Conservation (phyloP, 805 yeast species). For the Starmerella roubikii region DNA sequence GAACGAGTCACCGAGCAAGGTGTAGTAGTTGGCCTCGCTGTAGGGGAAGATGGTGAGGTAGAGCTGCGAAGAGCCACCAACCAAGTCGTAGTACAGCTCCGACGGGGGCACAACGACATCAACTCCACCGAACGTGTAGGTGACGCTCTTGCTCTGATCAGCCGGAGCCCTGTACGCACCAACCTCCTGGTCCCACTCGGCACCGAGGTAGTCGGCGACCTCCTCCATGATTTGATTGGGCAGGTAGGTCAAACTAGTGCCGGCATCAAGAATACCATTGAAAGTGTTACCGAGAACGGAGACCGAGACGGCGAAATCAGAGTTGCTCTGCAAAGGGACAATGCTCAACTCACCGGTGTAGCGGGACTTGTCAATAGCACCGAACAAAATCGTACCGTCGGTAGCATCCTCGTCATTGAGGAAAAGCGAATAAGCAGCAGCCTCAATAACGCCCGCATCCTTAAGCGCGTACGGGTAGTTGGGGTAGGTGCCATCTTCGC, state of each 20-base stretch:
- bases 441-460: slow-evolving; percentile 30
- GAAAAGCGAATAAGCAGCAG: slow-evolving; percentile 35
- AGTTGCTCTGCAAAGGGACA: slow-evolving; percentile 9
- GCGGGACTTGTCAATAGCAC: slow-evolving; percentile 55
- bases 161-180: neutral
- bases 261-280: slow-evolving; percentile 34
- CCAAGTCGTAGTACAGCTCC: slow-evolving; percentile 14
- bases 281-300: slow-evolving; percentile 5
- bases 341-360: slow-evolving; percentile 35
- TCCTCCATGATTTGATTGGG: slow-evolving; percentile 22
- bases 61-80: neutral
- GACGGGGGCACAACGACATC: slow-evolving; percentile 18
- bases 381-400: slow-evolving; percentile 31
- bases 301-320: slow-evolving; percentile 12
- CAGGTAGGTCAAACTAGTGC: slow-evolving; percentile 37
- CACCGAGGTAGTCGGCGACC: slow-evolving; percentile 11
- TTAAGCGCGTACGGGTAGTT: slow-evolving; percentile 28
- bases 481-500: slow-evolving; percentile 12
- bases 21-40: slow-evolving; percentile 19
- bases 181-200: slow-evolving; percentile 3
- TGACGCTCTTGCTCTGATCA: neutral
- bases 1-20: slow-evolving; percentile 44
- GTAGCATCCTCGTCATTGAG: slow-evolving; percentile 22
- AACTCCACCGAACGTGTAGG: slow-evolving; percentile 11
- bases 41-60: slow-evolving; percentile 13